Base-by-base conservation (phyloP, 306 rosid species). In the Vicia faba region DNA sequence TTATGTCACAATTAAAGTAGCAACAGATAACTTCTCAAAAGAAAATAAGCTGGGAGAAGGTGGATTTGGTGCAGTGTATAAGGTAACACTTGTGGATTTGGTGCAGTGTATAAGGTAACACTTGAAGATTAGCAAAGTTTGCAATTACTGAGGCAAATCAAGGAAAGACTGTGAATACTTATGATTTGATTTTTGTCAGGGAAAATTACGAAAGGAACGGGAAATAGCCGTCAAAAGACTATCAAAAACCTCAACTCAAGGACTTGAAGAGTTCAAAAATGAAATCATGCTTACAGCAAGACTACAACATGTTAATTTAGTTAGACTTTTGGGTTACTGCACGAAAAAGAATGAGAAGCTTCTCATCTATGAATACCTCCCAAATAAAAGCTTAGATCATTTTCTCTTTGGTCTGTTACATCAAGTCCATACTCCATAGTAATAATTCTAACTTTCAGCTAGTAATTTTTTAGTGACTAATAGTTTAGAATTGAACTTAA, bases 231-330 rank as follows among this genome's bases (percentile, higher is more conserved):
- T 79, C 11, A 85, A 85, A 60, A 81, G 84, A 44, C 83, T 82
- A 33, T 85, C 90, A 12, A 44, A 72, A 62, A 74, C 71, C 68
- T 83, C 87, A 13, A 69, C 36, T 29, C 90, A 82, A 85, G 85
- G 84, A 43, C 70, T 72, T 16, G 83, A 84, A 64, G 81, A 77
- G 77, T 77, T 77, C 77, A 70, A 39, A 66, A 77, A 84, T 65
- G 85, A 84, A 58, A 72, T 84, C 33, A 43, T 68, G 0, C 84
- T 85, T 43, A 82, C 83, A 2, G 84, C 85, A 75, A 78, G 59
- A 12, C 64, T 82, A 10, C 90, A 82, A 33, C 90, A 85, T 69
- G 79, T 82, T 36, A 85, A 85, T 78, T 80, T 85, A 45, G 85
- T 80, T 39, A 75, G 85, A 44, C 79, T 85, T 72, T 7, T 80